These are phyloP conservation scores for Rosa multiflora DNA, from an alignment of 306 rosid species.

Conservation along the genomic window DNA sequence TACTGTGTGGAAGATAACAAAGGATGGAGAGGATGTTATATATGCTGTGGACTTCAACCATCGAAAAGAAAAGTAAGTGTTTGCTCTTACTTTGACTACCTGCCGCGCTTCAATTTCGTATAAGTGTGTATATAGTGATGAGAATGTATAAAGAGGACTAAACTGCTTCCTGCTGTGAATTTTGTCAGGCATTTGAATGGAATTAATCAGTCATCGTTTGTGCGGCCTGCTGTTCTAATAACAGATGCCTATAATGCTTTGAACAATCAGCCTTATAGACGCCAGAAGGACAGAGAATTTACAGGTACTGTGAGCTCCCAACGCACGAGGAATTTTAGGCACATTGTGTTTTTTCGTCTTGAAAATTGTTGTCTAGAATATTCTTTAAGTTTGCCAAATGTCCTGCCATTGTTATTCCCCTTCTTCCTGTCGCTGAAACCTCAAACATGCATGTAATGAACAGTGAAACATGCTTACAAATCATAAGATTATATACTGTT, in stretches of 20 bases:
- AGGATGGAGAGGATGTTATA: slow-evolving; percentile 95
- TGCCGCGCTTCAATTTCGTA: slow-evolving; percentile 6
- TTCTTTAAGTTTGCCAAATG: neutral
- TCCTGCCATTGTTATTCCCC: neutral
- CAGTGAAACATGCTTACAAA: neutral
- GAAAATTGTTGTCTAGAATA: neutral
- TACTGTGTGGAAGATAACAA: slow-evolving; percentile 89
- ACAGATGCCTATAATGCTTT: slow-evolving; percentile 98
- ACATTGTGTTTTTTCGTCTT: neutral
- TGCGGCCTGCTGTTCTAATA: slow-evolving; percentile 92
- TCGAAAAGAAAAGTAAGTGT: slow-evolving; percentile 77
- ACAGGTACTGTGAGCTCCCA: slow-evolving; percentile 53
- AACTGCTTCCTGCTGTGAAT: slow-evolving; percentile 40
- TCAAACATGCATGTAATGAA: slow-evolving; percentile 5
- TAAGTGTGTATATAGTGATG: neutral
- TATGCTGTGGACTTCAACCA: slow-evolving; percentile 98
- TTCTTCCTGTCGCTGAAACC: slow-evolving; percentile 3
- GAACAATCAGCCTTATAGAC: slow-evolving; percentile 93
- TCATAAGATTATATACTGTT: neutral
- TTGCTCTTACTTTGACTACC: neutral
- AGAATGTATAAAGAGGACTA: slow-evolving; percentile 1
- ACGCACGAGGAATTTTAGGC: neutral
- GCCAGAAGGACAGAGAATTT: slow-evolving; percentile 89
- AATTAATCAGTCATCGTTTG: slow-evolving; percentile 77
- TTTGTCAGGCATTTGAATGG: slow-evolving; percentile 92